Evolutionary conservation across 805 yeast species (phyloP), one percentile per base, ranked within the genome.

Genomic region (Candida cerambycidarum): DNA sequence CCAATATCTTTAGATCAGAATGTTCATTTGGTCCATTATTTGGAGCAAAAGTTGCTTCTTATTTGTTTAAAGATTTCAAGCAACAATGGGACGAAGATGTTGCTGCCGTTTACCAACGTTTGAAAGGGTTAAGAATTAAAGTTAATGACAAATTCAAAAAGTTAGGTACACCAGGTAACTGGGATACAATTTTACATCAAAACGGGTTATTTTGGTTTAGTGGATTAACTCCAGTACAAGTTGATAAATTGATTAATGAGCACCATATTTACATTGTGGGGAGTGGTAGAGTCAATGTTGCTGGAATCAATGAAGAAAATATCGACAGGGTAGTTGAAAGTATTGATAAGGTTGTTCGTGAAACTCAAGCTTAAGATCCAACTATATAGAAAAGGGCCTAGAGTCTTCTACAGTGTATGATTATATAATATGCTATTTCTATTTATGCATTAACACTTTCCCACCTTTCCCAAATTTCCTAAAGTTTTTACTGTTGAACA

Each of bases 21-120:
- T 62, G 70, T 42, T 72, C 77, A 5, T 69, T 69, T 55, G 75
- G 71, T 3, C 76, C 77, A 8, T 73, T 76, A 5, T 72, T 61
- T 50, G 76, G 77, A 12, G 75, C 77, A 13, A 53, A 76, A 36
- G 54, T 71, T 13, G 69, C 74, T 27, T 37, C 62, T 18, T 56
- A 54, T 38, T 59, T 69, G 29, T 60, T 65, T 47, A 48, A 48
- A n/a, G 58, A 57, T 14, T 56, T 61, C 31, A 46, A 48, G 34
- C 38, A 51, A 13, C 45, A 54, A 30, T 72, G 77, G 77, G 60
- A 61, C 31, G 39, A 56, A 32, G 71, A 71, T 45, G 66, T 72
- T 15, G 15, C 31, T 19, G 56, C 47, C 4, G 60, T 69, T 17
- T 55, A 63, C 25, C 35, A 43, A 8, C 58, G 76, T 45, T 56